Evolutionary conservation across 2,329 filamentous ascomycete species (phyloP), one percentile per base, ranked within the genome.

Genomic region (Aspergillus thermomutatus): DNA sequence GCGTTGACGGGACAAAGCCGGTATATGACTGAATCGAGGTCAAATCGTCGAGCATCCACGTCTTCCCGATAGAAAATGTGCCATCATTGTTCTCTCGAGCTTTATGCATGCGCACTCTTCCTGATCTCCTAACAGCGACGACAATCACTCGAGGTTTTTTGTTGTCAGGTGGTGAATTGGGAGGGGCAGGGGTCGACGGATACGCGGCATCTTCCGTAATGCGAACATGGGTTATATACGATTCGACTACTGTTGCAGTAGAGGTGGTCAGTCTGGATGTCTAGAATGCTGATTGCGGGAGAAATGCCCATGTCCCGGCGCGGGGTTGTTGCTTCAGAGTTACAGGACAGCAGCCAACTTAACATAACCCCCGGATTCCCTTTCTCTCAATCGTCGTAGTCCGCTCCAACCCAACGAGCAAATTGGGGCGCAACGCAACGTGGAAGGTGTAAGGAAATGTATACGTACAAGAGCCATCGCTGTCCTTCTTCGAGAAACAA

Each of bases 41-140:
- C 50, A 99, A 79, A 70, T 99, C 94, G 74, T 97, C 93, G 64
- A 99, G 83, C 72, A 92, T 90, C 94, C 94, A 99, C 3, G 94
- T 96, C 78, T 99, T 99, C 64, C 94, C 94, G 64, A 99, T 96
- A 21, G 93, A 97, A 75, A 97, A 99, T 25, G 90, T 87, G 55
- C 92, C 92, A 73, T 96, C 97, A 55, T 84, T 82, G 72, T 99
- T 99, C 77, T 99, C 94, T 66, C 96, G 88, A 56, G 92, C 93
- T 76, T 99, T 99, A 80, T 99, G 94, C 79, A 99, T 87, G 68
- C 92, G 90, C 50, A 99, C 93, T 58, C 92, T 84, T 54, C 93
- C 94, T 1, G 93, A 96, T 68, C 91, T 94, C 60, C 91, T 86
- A 58, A 99, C 94, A 10, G 93, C 89, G 63, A 99, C 88, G 63